Base-by-base conservation (phyloP, 306 rosid species). In the Dalbergia cochinchinensis region DNA sequence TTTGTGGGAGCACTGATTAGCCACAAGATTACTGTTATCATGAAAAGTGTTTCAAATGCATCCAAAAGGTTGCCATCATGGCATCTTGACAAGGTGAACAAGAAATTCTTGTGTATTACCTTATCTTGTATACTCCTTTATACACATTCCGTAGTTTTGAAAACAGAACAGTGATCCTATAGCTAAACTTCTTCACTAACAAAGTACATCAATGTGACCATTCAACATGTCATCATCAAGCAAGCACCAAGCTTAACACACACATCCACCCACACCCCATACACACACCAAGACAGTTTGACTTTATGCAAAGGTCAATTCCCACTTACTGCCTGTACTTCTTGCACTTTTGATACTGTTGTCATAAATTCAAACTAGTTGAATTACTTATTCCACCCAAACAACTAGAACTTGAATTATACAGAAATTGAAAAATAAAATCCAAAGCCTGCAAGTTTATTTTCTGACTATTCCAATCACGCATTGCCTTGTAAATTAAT, bases 31-130 rank as follows among this genome's bases (percentile, higher is more conserved):
- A 26, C 19, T 69, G 15, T 60, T 66, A 44, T 48, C 35, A 53
- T 33, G 45, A n/a, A 42, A 66, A 58, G 84, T 57, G 71, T 74
- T 20, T 75, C 55, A 37, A 22, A 47, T 58, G 76, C 65, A 66
- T 45, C 55, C 69, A 50, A 81, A 80, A 39, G 18, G 42, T 34
- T 37, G 8, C 76, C 76, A 31, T 34, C 65, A 8, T 74, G 15
- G 11, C 42, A 44, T 20, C 65, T 37, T n/a, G 53, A 57, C 62
- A 55, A 47, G 1, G 45, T 6, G 34, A 60, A 59, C 41, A 57
- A 37, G 8, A 69, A 44, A 20, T 12, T 42, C 16, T 35, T 58
- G 50, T 42, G 5, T 22, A 16, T 35, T 5, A 61, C 14, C 12
- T 47, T 34, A 13, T 44, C 12, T 34, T 50, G 7, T 48, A 37